Base-by-base conservation (phyloP, 2,329 filamentous ascomycete species). In the Fusarium mangiferae region DNA sequence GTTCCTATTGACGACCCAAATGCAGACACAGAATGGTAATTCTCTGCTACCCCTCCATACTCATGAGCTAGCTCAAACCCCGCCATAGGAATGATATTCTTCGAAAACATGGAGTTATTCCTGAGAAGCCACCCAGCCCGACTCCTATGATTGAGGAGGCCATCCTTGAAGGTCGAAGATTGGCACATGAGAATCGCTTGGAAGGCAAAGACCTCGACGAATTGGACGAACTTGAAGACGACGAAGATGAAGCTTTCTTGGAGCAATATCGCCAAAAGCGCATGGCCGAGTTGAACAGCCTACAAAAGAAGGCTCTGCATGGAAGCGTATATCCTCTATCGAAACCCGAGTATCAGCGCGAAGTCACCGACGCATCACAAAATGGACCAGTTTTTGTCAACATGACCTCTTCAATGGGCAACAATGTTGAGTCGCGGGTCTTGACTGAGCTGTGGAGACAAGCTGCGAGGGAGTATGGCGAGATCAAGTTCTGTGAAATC, bases 401-500 rank as follows among this genome's bases (percentile, higher is more conserved):
- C 76, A 87, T 98, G 57, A 96, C 92, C 12, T 94, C 93, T 9
- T 89, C 93, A 0, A 85, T 91, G 67, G 92, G 93, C 56, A 93
- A 90, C 59, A 98, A 98, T 79, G 88, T 92, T 39, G 95, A 98
- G 83, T 97, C 95, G 7, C 89, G 93, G 68, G 87, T 98, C 7
- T 84, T 98, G 77, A 91, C 92, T 2, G 93, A 97, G 80, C 86
- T 98, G 26, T 99, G 96, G 95, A 88, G 92, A 41, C 91, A 95
- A 79, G 88, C 96, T 45, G 96, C 96, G 2, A 85, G 84, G 68
- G 94, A 96, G 79, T 99, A 95, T 80, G 94, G 95, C 26, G 96
- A 99, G 74, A 87, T 99, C 82, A 99, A 99, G 84, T 99, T 99
- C 83, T 98, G 96, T 82, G 94, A 98, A 84, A 98, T 99, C 76